Conservation (phyloP, 345 rosid genomes). For the Arabidopsis arenosa region DNA sequence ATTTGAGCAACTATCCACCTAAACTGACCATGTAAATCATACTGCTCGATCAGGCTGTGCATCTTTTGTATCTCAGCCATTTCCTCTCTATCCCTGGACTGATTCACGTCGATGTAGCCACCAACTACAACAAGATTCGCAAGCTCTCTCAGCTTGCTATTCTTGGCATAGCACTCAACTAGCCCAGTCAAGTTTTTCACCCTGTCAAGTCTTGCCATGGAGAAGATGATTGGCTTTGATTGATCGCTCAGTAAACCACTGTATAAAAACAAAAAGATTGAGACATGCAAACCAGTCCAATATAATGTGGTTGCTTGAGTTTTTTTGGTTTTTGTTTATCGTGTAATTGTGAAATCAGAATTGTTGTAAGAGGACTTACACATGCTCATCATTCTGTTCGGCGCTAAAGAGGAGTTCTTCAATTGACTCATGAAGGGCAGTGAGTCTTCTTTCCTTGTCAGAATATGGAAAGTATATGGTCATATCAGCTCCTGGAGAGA, state of each 20-base stretch:
- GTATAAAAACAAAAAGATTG: conserved; percentile 22
- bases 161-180: conserved; percentile 60
- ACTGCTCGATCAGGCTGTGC: conserved; percentile 53
- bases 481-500: conserved; percentile 74
- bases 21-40: conserved; percentile 56
- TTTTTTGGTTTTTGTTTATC: not conserved
- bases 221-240: conserved; percentile 64
- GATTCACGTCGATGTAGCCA: conserved; percentile 52
- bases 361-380: conserved; percentile 50
- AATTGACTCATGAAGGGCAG: conserved; percentile 57
- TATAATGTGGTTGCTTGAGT: not conserved
- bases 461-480: conserved; percentile 63
- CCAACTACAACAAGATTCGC: conserved; percentile 60
- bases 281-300: conserved; percentile 13
- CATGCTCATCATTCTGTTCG: conserved; percentile 58
- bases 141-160: conserved; percentile 50
- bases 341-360: not conserved
- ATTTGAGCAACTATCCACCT: conserved; percentile 64
- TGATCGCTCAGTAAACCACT: conserved; percentile 55
- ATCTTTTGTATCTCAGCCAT: conserved; percentile 58
- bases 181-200: conserved; percentile 68
- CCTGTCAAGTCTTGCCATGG: conserved; percentile 71
- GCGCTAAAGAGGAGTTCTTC: conserved; percentile 54
- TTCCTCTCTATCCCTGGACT: conserved; percentile 61
- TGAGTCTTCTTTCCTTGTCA: conserved; percentile 57